Percentiles rank a stretch among this genome's conserved stretches.
These are phyloP conservation scores for Metschnikowia sp. DNA, from an alignment of 805 yeast species.

Conservation along the genomic window DNA sequence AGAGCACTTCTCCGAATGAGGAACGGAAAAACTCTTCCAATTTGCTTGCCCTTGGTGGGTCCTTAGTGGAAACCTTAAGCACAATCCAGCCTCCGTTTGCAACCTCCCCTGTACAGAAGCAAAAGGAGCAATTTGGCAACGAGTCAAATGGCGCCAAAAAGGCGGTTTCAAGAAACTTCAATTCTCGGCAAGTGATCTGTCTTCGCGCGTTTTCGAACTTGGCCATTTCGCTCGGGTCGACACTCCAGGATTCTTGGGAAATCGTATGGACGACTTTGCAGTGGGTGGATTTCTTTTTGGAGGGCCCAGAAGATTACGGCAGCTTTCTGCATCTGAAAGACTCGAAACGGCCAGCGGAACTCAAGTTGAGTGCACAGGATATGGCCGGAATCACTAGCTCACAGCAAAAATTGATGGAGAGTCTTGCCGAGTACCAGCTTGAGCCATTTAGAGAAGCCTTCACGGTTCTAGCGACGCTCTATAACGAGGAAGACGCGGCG, in stretches of 20 bases:
- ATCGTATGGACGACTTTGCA: constrained; percentile 59
- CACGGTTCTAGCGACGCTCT: constrained; percentile 43
- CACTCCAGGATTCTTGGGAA: constrained; percentile 65
- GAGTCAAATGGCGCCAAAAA: background rate
- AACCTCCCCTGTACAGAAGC: background rate
- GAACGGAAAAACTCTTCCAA: constrained; percentile 4
- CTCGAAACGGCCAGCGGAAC: constrained; percentile 19
- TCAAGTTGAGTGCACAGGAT: constrained; percentile 45
- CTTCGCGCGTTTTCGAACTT: constrained; percentile 75
- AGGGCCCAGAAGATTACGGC: constrained; percentile 47
- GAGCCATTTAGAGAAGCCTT: constrained; percentile 49
- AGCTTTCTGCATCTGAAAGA: constrained; percentile 32
- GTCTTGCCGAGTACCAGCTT: constrained; percentile 53
- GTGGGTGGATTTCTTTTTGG: constrained; percentile 71
- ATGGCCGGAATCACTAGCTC: constrained; percentile 51
- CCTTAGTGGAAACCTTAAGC: constrained; percentile 50
- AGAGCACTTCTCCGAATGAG: constrained; percentile 22
- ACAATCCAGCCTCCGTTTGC: constrained; percentile 28
- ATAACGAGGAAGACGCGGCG: constrained; percentile 21
- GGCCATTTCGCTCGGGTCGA: constrained; percentile 78
- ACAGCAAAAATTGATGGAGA: constrained; percentile 57
- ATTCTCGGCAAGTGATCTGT: constrained; percentile 69
- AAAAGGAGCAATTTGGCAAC: background rate
- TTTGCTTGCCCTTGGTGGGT: constrained; percentile 45
- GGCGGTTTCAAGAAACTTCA: constrained; percentile 28